Conservation (phyloP, 192 early-diverging fungal species). For the Piromyces finnis region DNA sequence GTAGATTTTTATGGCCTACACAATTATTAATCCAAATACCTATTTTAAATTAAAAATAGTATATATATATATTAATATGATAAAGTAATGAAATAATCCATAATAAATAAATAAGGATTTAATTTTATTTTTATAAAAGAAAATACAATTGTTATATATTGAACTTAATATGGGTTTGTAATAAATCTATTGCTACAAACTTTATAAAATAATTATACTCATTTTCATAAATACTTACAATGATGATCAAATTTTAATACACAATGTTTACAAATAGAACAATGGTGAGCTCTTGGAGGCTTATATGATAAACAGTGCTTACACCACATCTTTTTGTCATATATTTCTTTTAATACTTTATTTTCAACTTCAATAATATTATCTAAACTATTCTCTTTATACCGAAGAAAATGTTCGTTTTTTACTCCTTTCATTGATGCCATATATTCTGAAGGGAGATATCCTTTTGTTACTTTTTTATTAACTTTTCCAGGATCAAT, state of each 20-base stretch:
- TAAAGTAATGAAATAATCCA: no score
- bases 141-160: no score
- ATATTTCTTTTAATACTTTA: neutral
- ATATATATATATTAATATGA: no score
- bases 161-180: no score
- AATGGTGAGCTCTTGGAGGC: neutral
- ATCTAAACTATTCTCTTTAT: neutral
- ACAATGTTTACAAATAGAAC: neutral
- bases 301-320: neutral
- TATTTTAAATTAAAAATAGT: neutral
- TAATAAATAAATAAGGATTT: no score
- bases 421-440: neutral
- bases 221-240: neutral
- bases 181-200: no score
- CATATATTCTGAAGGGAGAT: neutral
- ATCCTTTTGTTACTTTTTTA: neutral
- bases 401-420: neutral
- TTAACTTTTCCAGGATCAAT: neutral
- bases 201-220: no score
- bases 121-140: no score
- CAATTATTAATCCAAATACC: neutral
- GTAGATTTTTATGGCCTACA: neutral
- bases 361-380: neutral
- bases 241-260: neutral
- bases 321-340: neutral